Conservation (phyloP, 306 rosid genomes). For the Castanea sativa region DNA sequence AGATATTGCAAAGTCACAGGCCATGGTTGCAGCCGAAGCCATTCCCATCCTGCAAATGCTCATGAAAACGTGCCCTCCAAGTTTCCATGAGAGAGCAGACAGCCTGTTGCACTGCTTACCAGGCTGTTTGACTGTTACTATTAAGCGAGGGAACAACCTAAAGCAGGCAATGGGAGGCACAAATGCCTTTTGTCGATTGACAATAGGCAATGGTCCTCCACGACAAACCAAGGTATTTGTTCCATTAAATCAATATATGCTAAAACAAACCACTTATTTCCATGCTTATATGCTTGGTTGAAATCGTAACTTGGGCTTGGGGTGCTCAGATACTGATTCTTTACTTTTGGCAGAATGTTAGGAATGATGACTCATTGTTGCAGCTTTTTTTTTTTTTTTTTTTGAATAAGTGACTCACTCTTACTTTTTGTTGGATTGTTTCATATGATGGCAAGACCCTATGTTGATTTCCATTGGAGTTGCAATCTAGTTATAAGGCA, state of each 20-base stretch:
- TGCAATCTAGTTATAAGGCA: neutral
- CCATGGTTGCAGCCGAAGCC: constrained; percentile 91
- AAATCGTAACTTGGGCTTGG: neutral
- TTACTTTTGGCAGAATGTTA: neutral
- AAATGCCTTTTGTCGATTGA: constrained; percentile 86
- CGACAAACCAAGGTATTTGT: constrained; percentile 89
- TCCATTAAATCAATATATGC: neutral
- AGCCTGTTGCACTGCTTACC: constrained; percentile 91
- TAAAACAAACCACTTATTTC: constrained; percentile 16
- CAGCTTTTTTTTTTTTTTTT: too few relatives aligned
- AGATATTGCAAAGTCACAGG: constrained; percentile 81
- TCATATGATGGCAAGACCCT: constrained; percentile 4
- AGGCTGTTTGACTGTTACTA: constrained; percentile 92
- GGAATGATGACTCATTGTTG: neutral
- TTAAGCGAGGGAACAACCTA: constrained; percentile 89
- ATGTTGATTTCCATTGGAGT: neutral
- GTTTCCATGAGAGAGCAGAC: constrained; percentile 98
- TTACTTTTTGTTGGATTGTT: neutral
- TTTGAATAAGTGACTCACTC: neutral
- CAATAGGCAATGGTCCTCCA: constrained; percentile 90
- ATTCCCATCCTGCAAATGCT: constrained; percentile 97
- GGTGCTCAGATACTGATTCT: neutral
- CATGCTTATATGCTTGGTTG: constrained; percentile 8
- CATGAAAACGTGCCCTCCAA: constrained; percentile 96
- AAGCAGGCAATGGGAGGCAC: constrained; percentile 97